These are phyloP conservation scores for Clitopilus hobsonii DNA, from an alignment of 768 basidiomycete genomes.

Conservation along the genomic window DNA sequence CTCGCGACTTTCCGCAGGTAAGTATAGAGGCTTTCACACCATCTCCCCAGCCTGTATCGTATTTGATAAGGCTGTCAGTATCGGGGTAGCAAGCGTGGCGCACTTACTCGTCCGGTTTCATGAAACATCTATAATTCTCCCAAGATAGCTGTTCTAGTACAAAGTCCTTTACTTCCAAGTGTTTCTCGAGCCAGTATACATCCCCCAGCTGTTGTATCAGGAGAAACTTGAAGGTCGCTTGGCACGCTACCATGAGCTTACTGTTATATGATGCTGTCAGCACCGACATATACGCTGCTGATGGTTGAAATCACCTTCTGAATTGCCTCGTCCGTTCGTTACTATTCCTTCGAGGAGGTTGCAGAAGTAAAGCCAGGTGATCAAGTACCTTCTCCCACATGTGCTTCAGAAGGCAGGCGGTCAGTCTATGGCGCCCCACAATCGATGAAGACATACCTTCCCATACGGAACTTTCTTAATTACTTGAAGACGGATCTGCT, in stretches of 20 bases:
- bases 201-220: neutral
- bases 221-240: neutral
- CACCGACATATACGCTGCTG: too few relatives aligned
- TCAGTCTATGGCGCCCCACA: too few relatives aligned
- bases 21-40: neutral
- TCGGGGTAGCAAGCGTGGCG: neutral
- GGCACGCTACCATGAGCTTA: neutral
- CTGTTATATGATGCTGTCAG: too few relatives aligned
- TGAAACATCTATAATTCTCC: neutral
- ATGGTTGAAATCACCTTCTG: too few relatives aligned
- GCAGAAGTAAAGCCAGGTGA: too few relatives aligned
- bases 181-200: neutral
- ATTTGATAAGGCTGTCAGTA: neutral
- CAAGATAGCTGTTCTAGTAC: neutral
- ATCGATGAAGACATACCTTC: too few relatives aligned
- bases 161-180: neutral
- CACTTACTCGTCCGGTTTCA: neutral
- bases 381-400: too few relatives aligned
- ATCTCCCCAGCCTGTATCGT: neutral
- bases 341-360: too few relatives aligned
- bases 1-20: neutral
- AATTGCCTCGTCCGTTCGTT: too few relatives aligned
- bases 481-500: too few relatives aligned
- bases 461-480: too few relatives aligned
- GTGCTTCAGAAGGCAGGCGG: too few relatives aligned